These are phyloP conservation scores for Gaultheria prostrata DNA, from an alignment of 148 eudicot genomes.

Conservation along the genomic window DNA sequence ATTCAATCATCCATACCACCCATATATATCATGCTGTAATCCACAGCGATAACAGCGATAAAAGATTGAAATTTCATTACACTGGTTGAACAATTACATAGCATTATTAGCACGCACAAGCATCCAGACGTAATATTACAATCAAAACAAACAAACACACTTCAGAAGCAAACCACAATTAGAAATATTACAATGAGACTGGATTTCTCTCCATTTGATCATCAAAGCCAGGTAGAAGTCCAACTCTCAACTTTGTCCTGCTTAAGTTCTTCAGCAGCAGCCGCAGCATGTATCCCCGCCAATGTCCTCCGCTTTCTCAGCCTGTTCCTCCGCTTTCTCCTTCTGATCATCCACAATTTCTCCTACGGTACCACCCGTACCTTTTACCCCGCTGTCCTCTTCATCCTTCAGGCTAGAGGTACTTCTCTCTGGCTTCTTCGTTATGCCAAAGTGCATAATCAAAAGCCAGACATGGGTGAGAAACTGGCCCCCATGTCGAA, in stretches of 20 bases:
- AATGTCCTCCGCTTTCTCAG: background rate
- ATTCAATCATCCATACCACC: too few relatives aligned
- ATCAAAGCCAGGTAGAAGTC: background rate
- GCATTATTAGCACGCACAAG: background rate
- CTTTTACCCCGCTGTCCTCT: background rate
- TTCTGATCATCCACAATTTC: background rate
- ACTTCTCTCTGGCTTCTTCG: background rate
- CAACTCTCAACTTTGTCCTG: background rate
- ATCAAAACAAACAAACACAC: background rate
- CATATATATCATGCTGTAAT: too few relatives aligned
- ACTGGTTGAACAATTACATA: too few relatives aligned
- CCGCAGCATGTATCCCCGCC: background rate
- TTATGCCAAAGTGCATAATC: background rate
- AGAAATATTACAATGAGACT: background rate
- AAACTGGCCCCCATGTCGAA: background rate
- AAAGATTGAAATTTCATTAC: too few relatives aligned
- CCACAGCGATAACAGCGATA: too few relatives aligned
- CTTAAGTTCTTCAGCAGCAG: background rate
- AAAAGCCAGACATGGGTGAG: constrained; percentile 11
- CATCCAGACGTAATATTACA: background rate
- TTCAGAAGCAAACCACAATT: background rate
- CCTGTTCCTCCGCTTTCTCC: background rate
- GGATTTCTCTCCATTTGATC: background rate
- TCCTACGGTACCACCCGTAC: background rate
- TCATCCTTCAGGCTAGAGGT: background rate